Evolutionary conservation across 768 basidiomycete genomes (phyloP).

Genomic region (Sarcomyxa edulis): DNA sequence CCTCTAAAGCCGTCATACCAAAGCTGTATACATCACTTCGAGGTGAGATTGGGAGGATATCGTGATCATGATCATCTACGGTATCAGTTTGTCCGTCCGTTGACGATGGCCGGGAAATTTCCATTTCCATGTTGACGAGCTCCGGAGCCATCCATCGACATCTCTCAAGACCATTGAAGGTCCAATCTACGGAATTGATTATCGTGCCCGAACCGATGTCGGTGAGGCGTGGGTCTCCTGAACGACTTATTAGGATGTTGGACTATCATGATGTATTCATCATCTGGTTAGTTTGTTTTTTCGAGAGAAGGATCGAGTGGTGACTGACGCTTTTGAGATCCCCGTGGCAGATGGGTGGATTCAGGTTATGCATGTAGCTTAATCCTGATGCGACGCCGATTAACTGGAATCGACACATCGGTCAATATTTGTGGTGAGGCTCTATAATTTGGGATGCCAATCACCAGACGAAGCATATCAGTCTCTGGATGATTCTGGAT

Average conservation of each 20-base stretch:
- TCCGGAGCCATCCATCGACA: conserved; percentile 28
- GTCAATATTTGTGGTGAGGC: too few species aligned
- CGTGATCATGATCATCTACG: not conserved
- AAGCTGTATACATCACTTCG: conserved; percentile 19
- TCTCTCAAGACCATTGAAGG: conserved; percentile 11
- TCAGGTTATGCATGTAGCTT: conserved; percentile 15
- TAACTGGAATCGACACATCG: conserved; percentile 9
- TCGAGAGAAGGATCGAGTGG: too few species aligned
- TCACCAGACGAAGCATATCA: not conserved
- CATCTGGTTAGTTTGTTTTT: not conserved
- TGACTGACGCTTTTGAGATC: conserved; percentile 18
- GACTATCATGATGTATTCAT: conserved; percentile 9
- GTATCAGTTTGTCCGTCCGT: too few species aligned
- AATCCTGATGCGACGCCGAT: conserved; percentile 16
- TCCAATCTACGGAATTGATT: not conserved
- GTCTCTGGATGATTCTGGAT: conserved; percentile 2
- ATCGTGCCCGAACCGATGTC: conserved; percentile 19
- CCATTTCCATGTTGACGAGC: conserved; percentile 18
- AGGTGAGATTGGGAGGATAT: not conserved
- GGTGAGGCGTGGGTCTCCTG: conserved; percentile 16
- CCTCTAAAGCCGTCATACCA: conserved; percentile 21
- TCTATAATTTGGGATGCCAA: too few species aligned
- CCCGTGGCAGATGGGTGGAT: conserved; percentile 16
- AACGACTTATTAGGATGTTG: conserved; percentile 21
- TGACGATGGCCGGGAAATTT: too few species aligned